These are phyloP conservation scores for Lipomyces yarrowii DNA, from an alignment of 1,139 yeast species.

Conservation along the genomic window DNA sequence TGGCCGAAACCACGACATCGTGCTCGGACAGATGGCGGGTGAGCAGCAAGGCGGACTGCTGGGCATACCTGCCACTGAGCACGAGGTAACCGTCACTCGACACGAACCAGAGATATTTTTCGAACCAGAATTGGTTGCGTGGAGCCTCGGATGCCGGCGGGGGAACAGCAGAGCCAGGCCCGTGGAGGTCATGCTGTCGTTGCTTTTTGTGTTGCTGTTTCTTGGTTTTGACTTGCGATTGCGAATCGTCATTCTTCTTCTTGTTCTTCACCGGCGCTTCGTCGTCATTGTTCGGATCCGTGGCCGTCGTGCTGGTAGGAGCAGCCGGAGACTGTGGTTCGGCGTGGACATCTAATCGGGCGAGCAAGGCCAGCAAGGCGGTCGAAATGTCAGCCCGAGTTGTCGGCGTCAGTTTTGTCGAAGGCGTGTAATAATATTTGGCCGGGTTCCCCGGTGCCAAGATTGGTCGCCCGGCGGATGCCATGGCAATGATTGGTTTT, in stretches of 20 bases:
- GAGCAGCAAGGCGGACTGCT: constrained; percentile 84
- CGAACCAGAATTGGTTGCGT: constrained; percentile 74
- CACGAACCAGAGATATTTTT: constrained; percentile 90
- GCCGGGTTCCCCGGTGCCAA: constrained; percentile 3
- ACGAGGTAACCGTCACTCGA: constrained; percentile 87
- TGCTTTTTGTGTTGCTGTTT: constrained; percentile 61
- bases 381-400: constrained; percentile 29
- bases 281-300: constrained; percentile 37
- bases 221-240: constrained; percentile 13
- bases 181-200: constrained; percentile 54
- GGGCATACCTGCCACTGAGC: constrained; percentile 79
- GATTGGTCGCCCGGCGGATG: neutral
- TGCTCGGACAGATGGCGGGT: constrained; percentile 71
- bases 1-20: constrained; percentile 76
- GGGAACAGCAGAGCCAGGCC: constrained; percentile 71
- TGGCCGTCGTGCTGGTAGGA: constrained; percentile 34
- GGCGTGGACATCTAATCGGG: constrained; percentile 12
- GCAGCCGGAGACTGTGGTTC: neutral
- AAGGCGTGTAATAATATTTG: constrained; percentile 15
- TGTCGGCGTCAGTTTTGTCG: constrained; percentile 16
- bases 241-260: constrained; percentile 2
- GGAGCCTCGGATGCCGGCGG: constrained; percentile 53
- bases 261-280: constrained; percentile 36
- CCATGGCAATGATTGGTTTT: neutral
- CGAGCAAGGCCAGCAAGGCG: constrained; percentile 24